Evolutionary conservation across 1,139 yeast genomes (phyloP).

Genomic region (Hansenula sp.): DNA sequence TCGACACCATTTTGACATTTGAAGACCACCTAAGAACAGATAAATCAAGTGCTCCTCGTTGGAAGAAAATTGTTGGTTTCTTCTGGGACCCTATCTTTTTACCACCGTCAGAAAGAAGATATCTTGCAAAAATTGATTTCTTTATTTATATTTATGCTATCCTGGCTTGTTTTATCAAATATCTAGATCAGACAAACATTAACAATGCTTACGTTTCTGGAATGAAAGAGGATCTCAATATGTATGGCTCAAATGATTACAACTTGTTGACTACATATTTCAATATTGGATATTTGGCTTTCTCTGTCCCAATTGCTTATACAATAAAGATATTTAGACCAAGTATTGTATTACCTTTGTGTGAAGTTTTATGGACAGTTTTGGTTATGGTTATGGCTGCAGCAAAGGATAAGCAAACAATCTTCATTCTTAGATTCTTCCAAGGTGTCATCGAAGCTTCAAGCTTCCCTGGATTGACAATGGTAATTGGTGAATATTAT

Average conservation of each 20-base stretch:
- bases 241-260: slow-evolving; percentile 43
- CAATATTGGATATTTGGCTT: slow-evolving; percentile 36
- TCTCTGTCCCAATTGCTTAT: slow-evolving; percentile 47
- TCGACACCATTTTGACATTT: slow-evolving; percentile 5
- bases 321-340: slow-evolving; percentile 45
- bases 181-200: slow-evolving; percentile 45
- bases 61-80: slow-evolving; percentile 8
- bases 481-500: slow-evolving; percentile 28
- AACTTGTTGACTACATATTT: slow-evolving; percentile 26
- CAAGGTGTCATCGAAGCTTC: slow-evolving; percentile 10
- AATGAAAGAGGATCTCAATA: slow-evolving; percentile 30
- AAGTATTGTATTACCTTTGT: slow-evolving; percentile 44
- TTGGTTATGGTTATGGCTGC: slow-evolving; percentile 43
- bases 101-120: slow-evolving; percentile 9
- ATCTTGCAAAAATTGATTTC: slow-evolving; percentile 7
- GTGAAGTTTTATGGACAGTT: slow-evolving; percentile 26
- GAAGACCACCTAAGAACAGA: slow-evolving; percentile 2
- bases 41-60: slow-evolving; percentile 1
- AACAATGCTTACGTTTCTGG: slow-evolving; percentile 39
- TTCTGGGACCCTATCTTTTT: slow-evolving; percentile 11
- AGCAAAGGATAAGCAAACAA: slow-evolving; percentile 41
- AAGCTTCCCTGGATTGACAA: slow-evolving; percentile 22
- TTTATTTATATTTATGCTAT: slow-evolving; percentile 7
- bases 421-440: slow-evolving; percentile 25
- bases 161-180: slow-evolving; percentile 10